Evolutionary conservation across 2,329 filamentous ascomycete genomes (phyloP).

Genomic region (Calonectria henricotiae): DNA sequence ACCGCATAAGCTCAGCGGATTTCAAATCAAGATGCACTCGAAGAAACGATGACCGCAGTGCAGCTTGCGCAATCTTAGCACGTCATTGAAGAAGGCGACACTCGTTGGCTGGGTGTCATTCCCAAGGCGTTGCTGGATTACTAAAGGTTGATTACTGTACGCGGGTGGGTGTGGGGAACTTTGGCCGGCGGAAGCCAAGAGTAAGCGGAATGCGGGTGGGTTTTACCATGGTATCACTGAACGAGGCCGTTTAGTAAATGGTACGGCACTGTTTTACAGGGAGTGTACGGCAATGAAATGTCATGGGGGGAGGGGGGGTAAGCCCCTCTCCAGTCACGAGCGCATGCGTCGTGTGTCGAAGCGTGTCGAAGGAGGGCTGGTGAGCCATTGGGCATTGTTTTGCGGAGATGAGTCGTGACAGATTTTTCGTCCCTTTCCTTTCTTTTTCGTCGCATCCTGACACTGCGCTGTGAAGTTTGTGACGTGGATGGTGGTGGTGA

Average conservation of each 20-base stretch:
- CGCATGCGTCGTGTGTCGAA: background rate
- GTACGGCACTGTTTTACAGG: background rate
- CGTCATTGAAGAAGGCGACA: constrained; percentile 44
- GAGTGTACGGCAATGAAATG: background rate
- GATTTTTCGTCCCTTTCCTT: background rate
- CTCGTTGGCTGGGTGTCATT: constrained; percentile 47
- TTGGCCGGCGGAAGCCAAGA: background rate
- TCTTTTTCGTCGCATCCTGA: constrained; percentile 14
- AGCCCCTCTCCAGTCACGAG: background rate
- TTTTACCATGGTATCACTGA: constrained; percentile 24
- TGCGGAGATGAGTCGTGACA: constrained; percentile 9
- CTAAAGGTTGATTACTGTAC: constrained; percentile 51
- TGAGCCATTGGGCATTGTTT: constrained; percentile 19
- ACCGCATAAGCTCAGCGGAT: constrained; percentile 42
- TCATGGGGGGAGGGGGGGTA: background rate
- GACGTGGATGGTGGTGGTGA: constrained; percentile 19
- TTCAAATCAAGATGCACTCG: constrained; percentile 51
- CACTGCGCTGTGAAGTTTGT: constrained; percentile 22
- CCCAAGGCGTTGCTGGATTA: constrained; percentile 47
- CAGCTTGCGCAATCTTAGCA: constrained; percentile 47
- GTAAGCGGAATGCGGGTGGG: constrained; percentile 11
- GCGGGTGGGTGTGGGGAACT: constrained; percentile 6
- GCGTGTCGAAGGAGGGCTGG: background rate
- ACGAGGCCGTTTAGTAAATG: constrained; percentile 2
- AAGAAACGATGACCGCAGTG: constrained; percentile 43